Conservation (phyloP, 2,329 filamentous ascomycete genomes). For the Venturia aucupariae region DNA sequence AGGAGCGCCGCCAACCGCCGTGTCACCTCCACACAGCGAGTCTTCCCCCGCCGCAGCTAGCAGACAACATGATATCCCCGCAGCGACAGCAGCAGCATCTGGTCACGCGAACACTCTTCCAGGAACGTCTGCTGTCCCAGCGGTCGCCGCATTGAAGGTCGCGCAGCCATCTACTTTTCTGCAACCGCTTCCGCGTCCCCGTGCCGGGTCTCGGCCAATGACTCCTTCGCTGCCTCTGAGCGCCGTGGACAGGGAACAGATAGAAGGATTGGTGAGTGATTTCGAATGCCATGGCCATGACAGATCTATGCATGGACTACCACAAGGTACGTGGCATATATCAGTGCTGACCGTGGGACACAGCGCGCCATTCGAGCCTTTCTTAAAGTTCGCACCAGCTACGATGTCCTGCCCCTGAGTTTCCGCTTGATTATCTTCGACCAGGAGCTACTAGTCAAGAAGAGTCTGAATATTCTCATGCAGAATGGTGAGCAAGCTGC, state of each 20-base stretch:
- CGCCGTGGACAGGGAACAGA: constrained; percentile 65
- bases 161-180: constrained; percentile 26
- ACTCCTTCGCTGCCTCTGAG: constrained; percentile 30
- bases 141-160: constrained; percentile 13
- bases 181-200: constrained; percentile 17
- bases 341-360: constrained; percentile 5
- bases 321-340: background rate
- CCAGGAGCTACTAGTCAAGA: constrained; percentile 89
- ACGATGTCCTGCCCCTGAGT: constrained; percentile 92
- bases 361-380: constrained; percentile 66
- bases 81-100: background rate
- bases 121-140: constrained; percentile 13
- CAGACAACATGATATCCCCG: background rate
- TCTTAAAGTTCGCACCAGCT: constrained; percentile 90
- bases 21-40: constrained; percentile 6
- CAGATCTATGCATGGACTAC: constrained; percentile 10
- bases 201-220: constrained; percentile 8
- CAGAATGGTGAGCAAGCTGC: constrained; percentile 65
- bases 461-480: constrained; percentile 88
- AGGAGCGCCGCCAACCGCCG: background rate
- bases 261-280: constrained; percentile 63
- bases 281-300: constrained; percentile 11
- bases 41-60: background rate
- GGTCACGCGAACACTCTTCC: background rate
- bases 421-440: constrained; percentile 95